Evolutionary conservation across 2,329 filamentous ascomycete genomes (phyloP), one percentile per base, ranked within the genome.

Genomic region (Elsinoe australis): DNA sequence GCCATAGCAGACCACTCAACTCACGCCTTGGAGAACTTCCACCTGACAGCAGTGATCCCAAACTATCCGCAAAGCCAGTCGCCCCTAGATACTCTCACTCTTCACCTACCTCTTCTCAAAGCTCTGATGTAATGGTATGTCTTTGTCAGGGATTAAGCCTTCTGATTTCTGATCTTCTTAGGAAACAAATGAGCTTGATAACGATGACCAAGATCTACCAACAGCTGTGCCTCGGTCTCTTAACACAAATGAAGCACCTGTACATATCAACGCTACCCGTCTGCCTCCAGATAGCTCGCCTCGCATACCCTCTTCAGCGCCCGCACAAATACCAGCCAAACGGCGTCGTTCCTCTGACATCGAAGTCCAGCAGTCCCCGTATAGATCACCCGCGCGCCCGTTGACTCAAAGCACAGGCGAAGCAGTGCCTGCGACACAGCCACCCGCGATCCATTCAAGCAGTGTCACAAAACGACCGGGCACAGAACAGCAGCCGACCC

Each of bases 31-130:
- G 39, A 17, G 39, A 39, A 12, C 22, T 44, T 8, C 49, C 49
- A 7, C 44, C 49, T 7, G 44, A 51, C 17, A 51, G 44, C 32
- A 51, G 49, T 26, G 32, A 22, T 2, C 49, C 41, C 7, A 24
- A 32, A 32, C 3, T 17, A 5, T 18, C 26, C 26, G 21, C 14
- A 17, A 28, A 34, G 10, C 12, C 32, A 18, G 21, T 18, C 5
- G 14, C 39, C 7, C n/a, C 19, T 12, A 14, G 5, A 28, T 14
- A 9, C 14, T 28, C 36, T 7, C 36, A 10, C 15, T 14, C 19
- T 2, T 14, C 12, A 26, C 8, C 17, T 8, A 14, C n/a, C 12
- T 41, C 10, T 9, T 41, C 36, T 3, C 36, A n/a, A n/a, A n/a
- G n/a, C n/a, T n/a, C n/a, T n/a, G n/a, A n/a, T n/a, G n/a, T n/a